Percentiles rank a stretch among this genome's conserved stretches.
Evolutionary conservation across 306 rosid genomes (phyloP).

Genomic region (Vigna radiata): DNA sequence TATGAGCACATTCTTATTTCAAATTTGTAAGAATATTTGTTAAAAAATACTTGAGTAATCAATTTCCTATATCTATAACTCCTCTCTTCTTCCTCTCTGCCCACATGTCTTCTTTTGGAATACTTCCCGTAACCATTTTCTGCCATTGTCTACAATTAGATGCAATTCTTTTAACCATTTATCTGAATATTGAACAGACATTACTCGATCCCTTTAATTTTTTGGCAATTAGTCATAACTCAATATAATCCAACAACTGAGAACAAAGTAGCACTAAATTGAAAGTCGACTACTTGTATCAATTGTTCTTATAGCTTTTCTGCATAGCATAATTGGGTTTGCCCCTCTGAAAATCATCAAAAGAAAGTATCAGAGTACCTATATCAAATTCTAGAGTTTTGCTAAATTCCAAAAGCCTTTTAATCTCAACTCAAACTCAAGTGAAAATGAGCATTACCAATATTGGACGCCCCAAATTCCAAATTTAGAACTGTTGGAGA

Average conservation of each 20-base stretch:
- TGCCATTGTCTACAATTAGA: not conserved
- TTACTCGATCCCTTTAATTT: no score
- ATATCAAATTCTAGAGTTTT: not conserved
- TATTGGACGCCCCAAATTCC: not conserved
- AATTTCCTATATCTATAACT: not conserved
- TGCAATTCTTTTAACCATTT: not conserved
- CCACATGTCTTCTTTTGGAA: not conserved
- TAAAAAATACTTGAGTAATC: not conserved
- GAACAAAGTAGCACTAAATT: not conserved
- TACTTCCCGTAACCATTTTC: not conserved
- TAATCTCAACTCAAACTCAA: not conserved
- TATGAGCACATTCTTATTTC: not conserved
- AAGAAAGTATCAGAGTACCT: not conserved
- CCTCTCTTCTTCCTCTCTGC: not conserved
- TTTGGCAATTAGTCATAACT: not conserved
- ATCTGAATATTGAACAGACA: slow-evolving; percentile 8
- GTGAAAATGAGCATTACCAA: not conserved
- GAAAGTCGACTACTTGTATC: not conserved
- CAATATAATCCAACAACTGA: not conserved
- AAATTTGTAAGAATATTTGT: not conserved
- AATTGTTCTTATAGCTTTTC: not conserved
- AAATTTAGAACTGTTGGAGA: not conserved
- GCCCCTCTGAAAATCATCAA: slow-evolving; percentile 20
- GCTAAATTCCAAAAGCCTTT: not conserved
- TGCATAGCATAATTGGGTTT: slow-evolving; percentile 8